Evolutionary conservation across 345 rosid genomes (phyloP), one percentile per base, ranked within the genome.

Genomic region (Eucalyptus regnans): DNA sequence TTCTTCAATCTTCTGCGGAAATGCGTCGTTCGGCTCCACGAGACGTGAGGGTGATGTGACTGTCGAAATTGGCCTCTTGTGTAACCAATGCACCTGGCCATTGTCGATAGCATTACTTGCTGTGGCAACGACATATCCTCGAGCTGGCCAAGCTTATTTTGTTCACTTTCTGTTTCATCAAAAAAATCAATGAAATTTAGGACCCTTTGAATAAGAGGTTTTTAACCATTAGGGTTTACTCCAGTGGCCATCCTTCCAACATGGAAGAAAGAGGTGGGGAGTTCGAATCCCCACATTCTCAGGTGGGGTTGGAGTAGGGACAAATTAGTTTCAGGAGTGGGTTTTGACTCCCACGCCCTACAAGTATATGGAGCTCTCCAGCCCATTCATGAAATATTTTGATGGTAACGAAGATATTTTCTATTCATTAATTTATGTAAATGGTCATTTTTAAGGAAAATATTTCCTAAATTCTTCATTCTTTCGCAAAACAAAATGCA

Each of bases 401-500:
- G 62, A 52, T 52, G 58, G 4, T 7, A 7, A 20, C 2, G 10
- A 52, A 20, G 5, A 20, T 7, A 52, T 52, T 20, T 52, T 52
- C 4, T 52, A 2, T 52, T 3, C 0, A 7, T 18, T 52, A 18
- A 52, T 52, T 52, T 52, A 18, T 52, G 1, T 3, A 52, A 7
- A 52, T 0, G 58, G 0, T 27, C 9, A 15, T n/a, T 64, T 64
- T 64, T 2, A 13, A 29, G 17, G 3, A 13, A 29, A n/a, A 12
- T n/a, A 13, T 64, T n/a, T 13, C 2, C 2, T 3, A 0, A 14
- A 14, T n/a, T n/a, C 3, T n/a, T 64, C 7, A 6, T 4, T 12
- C 3, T 62, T 62, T 3, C 1, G 0, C 0, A 4, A 3, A 62
- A 62, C 0, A 0, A 29, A 62, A 13, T 13, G 18, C 4, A 13